Conservation (phyloP, 2,329 filamentous ascomycete genomes). For the Pseudogymnoascus sp. region DNA sequence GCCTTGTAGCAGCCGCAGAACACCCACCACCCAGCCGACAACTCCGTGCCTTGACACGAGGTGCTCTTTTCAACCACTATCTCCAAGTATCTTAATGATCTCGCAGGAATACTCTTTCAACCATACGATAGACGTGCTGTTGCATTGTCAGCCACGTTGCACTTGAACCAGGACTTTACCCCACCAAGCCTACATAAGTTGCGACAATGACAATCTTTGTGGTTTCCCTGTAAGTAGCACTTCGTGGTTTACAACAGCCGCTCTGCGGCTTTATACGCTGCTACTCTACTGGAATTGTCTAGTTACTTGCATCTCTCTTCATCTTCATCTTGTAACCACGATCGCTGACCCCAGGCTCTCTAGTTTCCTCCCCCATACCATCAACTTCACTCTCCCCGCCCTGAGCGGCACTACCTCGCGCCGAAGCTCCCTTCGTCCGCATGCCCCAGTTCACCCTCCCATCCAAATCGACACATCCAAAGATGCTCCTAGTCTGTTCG, state of each 20-base stretch:
- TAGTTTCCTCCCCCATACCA: conserved; percentile 86
- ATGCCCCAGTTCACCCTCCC: conserved; percentile 17
- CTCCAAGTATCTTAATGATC: background rate
- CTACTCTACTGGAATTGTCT: background rate
- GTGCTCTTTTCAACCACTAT: background rate
- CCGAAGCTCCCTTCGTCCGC: conserved; percentile 23
- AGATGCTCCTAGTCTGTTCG: conserved; percentile 34
- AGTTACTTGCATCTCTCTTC: background rate
- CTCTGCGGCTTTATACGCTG: background rate
- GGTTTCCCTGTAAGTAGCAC: conserved; percentile 45
- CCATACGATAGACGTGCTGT: background rate
- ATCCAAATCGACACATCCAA: conserved; percentile 48
- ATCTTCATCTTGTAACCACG: background rate
- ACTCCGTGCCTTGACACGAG: background rate
- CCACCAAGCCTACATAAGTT: background rate
- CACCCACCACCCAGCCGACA: background rate
- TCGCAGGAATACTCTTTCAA: background rate
- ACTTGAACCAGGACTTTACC: background rate
- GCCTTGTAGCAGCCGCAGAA: background rate
- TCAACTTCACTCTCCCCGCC: conserved; percentile 69
- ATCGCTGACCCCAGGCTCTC: conserved; percentile 11
- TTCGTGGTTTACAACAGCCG: background rate
- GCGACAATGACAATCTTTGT: conserved; percentile 49
- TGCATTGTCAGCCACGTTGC: background rate
- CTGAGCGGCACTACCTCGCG: conserved; percentile 35